Percentiles rank a stretch among this genome's conserved stretches.
phyloP scores from a whole-genome alignment of 2,329 filamentous ascomycete species.

The Didymellaceae sp. region DNA sequence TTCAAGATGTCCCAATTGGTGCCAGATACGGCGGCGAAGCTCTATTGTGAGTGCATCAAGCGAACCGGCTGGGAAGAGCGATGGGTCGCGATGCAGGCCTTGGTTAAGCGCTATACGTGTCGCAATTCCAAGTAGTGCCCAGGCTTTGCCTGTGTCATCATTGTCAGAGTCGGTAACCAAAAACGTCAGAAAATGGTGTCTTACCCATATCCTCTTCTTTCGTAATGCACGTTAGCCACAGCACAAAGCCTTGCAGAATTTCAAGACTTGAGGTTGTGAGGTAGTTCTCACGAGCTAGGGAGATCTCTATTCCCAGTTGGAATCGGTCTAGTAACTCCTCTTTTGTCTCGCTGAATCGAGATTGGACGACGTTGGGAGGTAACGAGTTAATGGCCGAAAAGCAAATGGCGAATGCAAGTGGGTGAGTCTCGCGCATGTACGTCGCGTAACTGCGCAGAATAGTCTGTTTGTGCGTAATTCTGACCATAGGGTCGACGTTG shows the following conservation, averaged over 20 bases:
- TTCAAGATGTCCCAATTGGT: constrained; percentile 48
- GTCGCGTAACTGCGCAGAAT: constrained; percentile 36
- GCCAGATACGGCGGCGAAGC: constrained; percentile 45
- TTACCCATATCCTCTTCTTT: constrained; percentile 49
- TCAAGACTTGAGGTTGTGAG: constrained; percentile 47
- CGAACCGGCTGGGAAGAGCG: constrained; percentile 44
- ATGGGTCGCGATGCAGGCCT: constrained; percentile 48
- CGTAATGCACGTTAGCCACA: constrained; percentile 48
- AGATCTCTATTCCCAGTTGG: constrained; percentile 46
- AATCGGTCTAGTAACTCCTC: constrained; percentile 41
- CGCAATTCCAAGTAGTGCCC: constrained; percentile 47
- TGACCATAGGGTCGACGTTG: constrained; percentile 47
- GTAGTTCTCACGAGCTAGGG: constrained; percentile 46
- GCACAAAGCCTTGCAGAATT: constrained; percentile 46
- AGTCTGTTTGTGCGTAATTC: constrained; percentile 46
- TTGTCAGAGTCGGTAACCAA: background rate
- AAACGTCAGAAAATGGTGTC: background rate
- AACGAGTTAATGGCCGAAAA: constrained; percentile 47
- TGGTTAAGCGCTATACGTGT: constrained; percentile 47
- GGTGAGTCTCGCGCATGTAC: constrained; percentile 40
- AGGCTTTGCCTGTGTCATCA: constrained; percentile 40
- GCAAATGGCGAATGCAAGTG: constrained; percentile 46
- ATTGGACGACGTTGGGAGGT: constrained; percentile 36
- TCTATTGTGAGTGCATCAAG: constrained; percentile 50
- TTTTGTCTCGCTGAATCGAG: constrained; percentile 43